A percentile compares a stretch with the other conserved stretches of the same genome.
phyloP scores from a whole-genome alignment of 208 protist genomes.

The Crithidia fasciculata region DNA sequence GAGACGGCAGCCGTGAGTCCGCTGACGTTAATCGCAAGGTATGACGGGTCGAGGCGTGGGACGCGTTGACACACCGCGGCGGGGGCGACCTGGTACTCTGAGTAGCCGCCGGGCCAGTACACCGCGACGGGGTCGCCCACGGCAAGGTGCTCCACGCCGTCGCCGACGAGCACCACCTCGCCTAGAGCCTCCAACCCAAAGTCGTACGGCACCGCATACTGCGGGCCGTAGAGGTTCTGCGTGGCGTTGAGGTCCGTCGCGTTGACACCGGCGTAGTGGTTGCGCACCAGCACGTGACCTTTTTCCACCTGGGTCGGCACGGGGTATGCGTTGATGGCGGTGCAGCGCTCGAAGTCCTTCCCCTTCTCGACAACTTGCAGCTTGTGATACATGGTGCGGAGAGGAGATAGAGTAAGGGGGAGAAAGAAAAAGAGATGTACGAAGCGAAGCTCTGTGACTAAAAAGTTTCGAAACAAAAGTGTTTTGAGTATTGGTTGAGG shows the following conservation, averaged over 20 bases:
- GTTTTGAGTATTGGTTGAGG: too few species aligned
- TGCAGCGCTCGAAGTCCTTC: constrained; percentile 35
- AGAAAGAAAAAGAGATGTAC: background rate
- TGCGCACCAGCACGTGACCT: constrained; percentile 31
- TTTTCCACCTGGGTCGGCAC: constrained; percentile 27
- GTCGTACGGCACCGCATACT: constrained; percentile 31
- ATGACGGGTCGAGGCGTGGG: constrained; percentile 23
- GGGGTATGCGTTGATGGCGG: constrained; percentile 17
- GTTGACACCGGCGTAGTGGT: constrained; percentile 45
- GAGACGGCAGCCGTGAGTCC: constrained; percentile 42
- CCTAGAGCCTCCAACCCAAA: constrained; percentile 41
- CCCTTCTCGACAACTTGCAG: constrained; percentile 41
- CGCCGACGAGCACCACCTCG: constrained; percentile 29
- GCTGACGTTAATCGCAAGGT: constrained; percentile 42
- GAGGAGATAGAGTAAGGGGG: background rate
- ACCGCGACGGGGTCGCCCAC: constrained; percentile 33
- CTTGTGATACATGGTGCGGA: constrained; percentile 20
- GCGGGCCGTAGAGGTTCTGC: constrained; percentile 33
- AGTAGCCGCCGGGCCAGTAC: constrained; percentile 40
- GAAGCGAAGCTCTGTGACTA: too few species aligned
- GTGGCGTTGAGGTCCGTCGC: constrained; percentile 46
- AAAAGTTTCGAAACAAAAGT: too few species aligned
- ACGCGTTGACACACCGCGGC: constrained; percentile 27
- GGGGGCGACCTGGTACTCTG: constrained; percentile 40
- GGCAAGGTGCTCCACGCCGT: constrained; percentile 23